Base-by-base conservation (phyloP, 495 filamentous ascomycete genomes). In the Cercophora newfieldiana region DNA sequence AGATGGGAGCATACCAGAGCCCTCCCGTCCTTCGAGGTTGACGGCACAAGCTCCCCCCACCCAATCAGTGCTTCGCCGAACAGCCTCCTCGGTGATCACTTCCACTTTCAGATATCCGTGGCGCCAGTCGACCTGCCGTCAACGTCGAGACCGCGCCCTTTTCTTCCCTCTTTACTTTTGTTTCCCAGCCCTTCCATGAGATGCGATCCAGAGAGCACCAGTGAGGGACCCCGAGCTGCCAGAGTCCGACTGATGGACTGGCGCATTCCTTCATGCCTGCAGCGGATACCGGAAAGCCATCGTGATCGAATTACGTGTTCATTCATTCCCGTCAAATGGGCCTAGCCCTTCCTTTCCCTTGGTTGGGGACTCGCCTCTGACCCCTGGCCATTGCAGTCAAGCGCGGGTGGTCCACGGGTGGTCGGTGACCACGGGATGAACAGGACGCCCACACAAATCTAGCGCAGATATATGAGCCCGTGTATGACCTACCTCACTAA, bases 81-180 rank as follows among this genome's bases (percentile, higher is more conserved):
- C 61, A 63, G 61, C 61, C 61, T 62, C 61, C 28, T 25, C 61
- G 26, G 44, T 29, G 61, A 63, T 55, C 29, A 26, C 26, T 63
- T 63, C 61, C 61, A 21, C 29, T 33, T 55, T 22, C 24, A 63
- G 48, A 16, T 25, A 29, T 19, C 51, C 21, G 22, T 22, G 7
- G 22, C 0, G 51, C 18, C 18, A 18, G 12, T 26, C 18, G 10
- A 7, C 7, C 7, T 55, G 19, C 1, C 18, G 6, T 4, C 4
- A 4, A 26, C 50, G 22, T 24, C 50, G n/a, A 54, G 50, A 54
- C 50, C 50, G 21, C 37, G 37, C 37, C 12, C 18, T 14, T 33
- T 33, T 5, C 18, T 16, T 2, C 18, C 10, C 37, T 44, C 37
- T 44, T 44, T 44, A 44, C 37, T 44, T 44, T 44, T 44, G 37